These are phyloP conservation scores for Kodamaea sagamina DNA, from an alignment of 805 yeast genomes.

Conservation along the genomic window DNA sequence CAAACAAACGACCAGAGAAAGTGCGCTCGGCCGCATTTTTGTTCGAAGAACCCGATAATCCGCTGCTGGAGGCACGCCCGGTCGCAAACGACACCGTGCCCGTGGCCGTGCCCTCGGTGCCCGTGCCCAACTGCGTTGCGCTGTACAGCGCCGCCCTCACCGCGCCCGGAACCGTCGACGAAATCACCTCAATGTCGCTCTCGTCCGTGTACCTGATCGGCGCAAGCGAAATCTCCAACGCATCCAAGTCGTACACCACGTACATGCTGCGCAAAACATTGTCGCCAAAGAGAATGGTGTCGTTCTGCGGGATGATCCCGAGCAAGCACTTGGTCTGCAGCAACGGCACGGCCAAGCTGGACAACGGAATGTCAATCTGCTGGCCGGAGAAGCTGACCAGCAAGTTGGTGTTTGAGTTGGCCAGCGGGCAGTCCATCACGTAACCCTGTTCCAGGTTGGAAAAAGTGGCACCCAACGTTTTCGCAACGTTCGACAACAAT, in stretches of 20 bases:
- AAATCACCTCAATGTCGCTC: slow-evolving; percentile 49
- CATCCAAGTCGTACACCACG: slow-evolving; percentile 64
- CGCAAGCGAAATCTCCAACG: slow-evolving; percentile 52
- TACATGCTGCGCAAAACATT: slow-evolving; percentile 63
- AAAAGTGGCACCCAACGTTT: slow-evolving; percentile 44
- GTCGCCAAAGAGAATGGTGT: slow-evolving; percentile 58
- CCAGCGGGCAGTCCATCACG: slow-evolving; percentile 42
- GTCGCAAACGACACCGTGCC: slow-evolving; percentile 3
- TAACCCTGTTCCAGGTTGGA: slow-evolving; percentile 46
- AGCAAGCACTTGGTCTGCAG: slow-evolving; percentile 18
- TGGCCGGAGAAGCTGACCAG: slow-evolving; percentile 61
- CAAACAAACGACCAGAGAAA: background rate
- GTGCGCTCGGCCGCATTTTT: background rate
- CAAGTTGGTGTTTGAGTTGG: slow-evolving; percentile 24
- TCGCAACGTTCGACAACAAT: slow-evolving; percentile 37
- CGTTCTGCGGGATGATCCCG: slow-evolving; percentile 19
- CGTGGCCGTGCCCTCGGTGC: slow-evolving; percentile 12
- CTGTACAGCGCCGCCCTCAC: slow-evolving; percentile 48
- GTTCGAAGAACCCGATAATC: background rate
- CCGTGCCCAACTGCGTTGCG: slow-evolving; percentile 28
- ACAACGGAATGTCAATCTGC: slow-evolving; percentile 51
- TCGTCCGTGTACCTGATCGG: slow-evolving; percentile 29
- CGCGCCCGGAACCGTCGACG: slow-evolving; percentile 53
- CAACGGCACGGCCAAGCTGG: slow-evolving; percentile 26
- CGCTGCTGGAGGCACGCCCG: background rate